A percentile compares a stretch with the other conserved stretches of the same genome.
These are phyloP conservation scores for Scedosporium boydii DNA, from an alignment of 2,329 filamentous ascomycete genomes.

Conservation along the genomic window DNA sequence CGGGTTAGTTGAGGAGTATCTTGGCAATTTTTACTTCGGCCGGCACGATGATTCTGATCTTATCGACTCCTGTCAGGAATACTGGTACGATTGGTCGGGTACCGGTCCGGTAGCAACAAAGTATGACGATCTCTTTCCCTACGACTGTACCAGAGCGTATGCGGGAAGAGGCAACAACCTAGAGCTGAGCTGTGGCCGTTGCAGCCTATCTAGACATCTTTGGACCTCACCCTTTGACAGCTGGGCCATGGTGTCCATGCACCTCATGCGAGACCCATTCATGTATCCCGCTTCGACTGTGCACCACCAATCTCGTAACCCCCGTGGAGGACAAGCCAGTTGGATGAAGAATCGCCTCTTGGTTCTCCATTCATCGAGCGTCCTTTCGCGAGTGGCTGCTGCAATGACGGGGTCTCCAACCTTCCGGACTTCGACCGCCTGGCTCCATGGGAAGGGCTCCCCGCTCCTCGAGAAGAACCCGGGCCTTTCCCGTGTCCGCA, in stretches of 20 bases:
- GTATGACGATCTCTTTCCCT: slow-evolving; percentile 25
- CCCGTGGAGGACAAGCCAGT: slow-evolving; percentile 10
- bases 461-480: slow-evolving; percentile 11
- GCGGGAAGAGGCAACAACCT: slow-evolving; percentile 8
- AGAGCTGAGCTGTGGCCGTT: slow-evolving; percentile 22
- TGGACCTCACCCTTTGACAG: slow-evolving; percentile 35
- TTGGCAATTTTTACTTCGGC: slow-evolving; percentile 27
- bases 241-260: slow-evolving; percentile 29
- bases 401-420: slow-evolving; percentile 22
- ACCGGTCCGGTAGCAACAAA: slow-evolving; percentile 21
- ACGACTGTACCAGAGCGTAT: slow-evolving; percentile 37
- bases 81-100: slow-evolving; percentile 35
- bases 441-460: slow-evolving; percentile 19
- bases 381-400: slow-evolving; percentile 20
- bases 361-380: slow-evolving; percentile 21
- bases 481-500: slow-evolving; percentile 19
- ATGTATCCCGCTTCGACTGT: slow-evolving; percentile 19
- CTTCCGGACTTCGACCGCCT: slow-evolving; percentile 21
- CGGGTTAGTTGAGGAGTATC: slow-evolving; percentile 33
- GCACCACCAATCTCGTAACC: neutral
- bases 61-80: slow-evolving; percentile 31
- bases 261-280: slow-evolving; percentile 24
- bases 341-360: slow-evolving; percentile 27
- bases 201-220: slow-evolving; percentile 33
- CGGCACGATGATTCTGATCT: slow-evolving; percentile 30